These are phyloP conservation scores for Atkinsonella texensis DNA, from an alignment of 2,329 filamentous ascomycete genomes.

Conservation along the genomic window DNA sequence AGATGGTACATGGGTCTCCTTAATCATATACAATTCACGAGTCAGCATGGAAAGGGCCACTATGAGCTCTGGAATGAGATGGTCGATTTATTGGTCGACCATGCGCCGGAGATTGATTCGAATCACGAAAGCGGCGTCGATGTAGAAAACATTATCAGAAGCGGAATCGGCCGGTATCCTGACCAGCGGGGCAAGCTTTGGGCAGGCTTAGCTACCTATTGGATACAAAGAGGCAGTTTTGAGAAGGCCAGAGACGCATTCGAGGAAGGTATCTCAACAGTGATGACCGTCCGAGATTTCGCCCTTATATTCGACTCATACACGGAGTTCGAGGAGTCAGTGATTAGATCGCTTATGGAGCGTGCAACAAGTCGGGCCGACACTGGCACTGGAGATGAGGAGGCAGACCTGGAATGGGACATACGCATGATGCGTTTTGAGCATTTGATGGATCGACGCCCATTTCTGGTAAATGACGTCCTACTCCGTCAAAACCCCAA, in stretches of 20 bases:
- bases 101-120: constrained; percentile 76
- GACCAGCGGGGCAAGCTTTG: constrained; percentile 93
- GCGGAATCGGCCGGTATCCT: constrained; percentile 78
- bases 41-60: constrained; percentile 86
- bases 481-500: constrained; percentile 90
- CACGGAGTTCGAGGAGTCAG: constrained; percentile 90
- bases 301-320: constrained; percentile 95
- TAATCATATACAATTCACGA: constrained; percentile 81
- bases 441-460: constrained; percentile 91
- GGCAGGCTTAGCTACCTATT: constrained; percentile 91
- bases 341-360: constrained; percentile 87
- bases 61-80: constrained; percentile 98
- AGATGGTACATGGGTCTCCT: constrained; percentile 84
- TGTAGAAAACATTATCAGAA: constrained; percentile 84
- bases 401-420: constrained; percentile 87
- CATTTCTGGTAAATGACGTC: constrained; percentile 94
- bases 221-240: constrained; percentile 86
- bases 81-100: constrained; percentile 85
- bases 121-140: constrained; percentile 73
- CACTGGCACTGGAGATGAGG: constrained; percentile 63
- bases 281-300: constrained; percentile 98
- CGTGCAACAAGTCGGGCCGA: constrained; percentile 69
- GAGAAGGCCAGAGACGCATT: constrained; percentile 88
- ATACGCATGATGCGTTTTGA: constrained; percentile 97
- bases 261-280: constrained; percentile 91